These are phyloP conservation scores for Xerophyta viscosa DNA, from an alignment of 106 monocot species.

Conservation along the genomic window DNA sequence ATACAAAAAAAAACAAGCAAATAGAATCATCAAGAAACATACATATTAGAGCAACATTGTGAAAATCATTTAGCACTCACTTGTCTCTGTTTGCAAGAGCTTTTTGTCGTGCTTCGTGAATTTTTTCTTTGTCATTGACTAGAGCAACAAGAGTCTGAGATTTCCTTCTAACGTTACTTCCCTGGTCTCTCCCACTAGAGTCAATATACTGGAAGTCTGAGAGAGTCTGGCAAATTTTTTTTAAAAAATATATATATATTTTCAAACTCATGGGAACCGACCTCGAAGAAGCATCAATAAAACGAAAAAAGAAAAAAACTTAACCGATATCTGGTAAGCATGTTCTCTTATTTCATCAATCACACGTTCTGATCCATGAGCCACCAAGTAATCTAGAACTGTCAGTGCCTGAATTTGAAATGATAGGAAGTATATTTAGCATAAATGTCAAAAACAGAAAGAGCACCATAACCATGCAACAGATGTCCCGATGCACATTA, in stretches of 20 bases:
- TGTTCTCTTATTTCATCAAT: slow-evolving; percentile 91
- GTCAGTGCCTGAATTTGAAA: slow-evolving; percentile 48
- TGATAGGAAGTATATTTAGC: background rate
- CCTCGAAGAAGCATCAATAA: no score
- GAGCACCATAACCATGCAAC: background rate
- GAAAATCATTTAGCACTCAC: slow-evolving; percentile 20
- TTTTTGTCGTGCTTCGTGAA: slow-evolving; percentile 82
- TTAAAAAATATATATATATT: background rate
- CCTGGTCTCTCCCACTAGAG: slow-evolving; percentile 83
- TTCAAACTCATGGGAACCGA: no score
- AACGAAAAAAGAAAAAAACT: background rate
- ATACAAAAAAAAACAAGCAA: slow-evolving; percentile 1
- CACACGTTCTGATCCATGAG: slow-evolving; percentile 81
- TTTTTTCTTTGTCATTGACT: slow-evolving; percentile 87
- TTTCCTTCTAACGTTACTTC: slow-evolving; percentile 84
- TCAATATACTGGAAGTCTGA: slow-evolving; percentile 92
- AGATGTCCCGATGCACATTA: background rate
- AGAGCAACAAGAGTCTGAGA: slow-evolving; percentile 75
- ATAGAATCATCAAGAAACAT: background rate
- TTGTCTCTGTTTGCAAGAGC: slow-evolving; percentile 69
- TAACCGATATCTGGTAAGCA: slow-evolving; percentile 87
- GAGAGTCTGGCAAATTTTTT: slow-evolving; percentile 44
- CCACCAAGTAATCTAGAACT: slow-evolving; percentile 89
- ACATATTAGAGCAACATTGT: background rate
- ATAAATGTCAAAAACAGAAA: background rate